A percentile compares a stretch with the other conserved stretches of the same genome.
Evolutionary conservation across 768 basidiomycete species (phyloP).

Genomic region (Crepidotus variabilis): DNA sequence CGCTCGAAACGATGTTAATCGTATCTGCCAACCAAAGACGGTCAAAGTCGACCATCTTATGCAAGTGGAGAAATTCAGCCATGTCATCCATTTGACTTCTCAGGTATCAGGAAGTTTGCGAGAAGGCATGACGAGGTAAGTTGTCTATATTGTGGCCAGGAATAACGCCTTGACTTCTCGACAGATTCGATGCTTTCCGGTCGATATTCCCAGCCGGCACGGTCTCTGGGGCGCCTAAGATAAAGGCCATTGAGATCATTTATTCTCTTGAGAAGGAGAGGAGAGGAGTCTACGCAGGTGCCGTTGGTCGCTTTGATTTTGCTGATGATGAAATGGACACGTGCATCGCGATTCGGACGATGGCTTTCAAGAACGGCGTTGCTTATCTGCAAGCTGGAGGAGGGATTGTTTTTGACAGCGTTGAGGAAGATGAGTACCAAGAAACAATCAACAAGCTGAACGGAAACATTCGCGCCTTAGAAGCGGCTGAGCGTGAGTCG

Average conservation of each 20-base stretch:
- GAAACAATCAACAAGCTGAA: conserved; percentile 95
- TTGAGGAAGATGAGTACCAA: conserved; percentile 94
- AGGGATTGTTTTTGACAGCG: conserved; percentile 95
- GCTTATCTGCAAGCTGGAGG: conserved; percentile 96
- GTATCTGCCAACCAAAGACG: conserved; percentile 91
- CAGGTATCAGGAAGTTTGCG: conserved; percentile 88
- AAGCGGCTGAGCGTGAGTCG: conserved; percentile 79
- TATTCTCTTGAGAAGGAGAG: conserved; percentile 83
- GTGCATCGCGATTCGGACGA: conserved; percentile 97
- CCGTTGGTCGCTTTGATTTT: conserved; percentile 97
- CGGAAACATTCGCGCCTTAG: conserved; percentile 82
- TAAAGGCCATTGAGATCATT: conserved; percentile 95
- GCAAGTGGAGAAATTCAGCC: conserved; percentile 92
- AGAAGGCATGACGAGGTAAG: conserved; percentile 76
- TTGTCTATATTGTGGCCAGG: not conserved
- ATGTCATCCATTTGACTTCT: conserved; percentile 96
- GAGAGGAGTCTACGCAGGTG: conserved; percentile 94
- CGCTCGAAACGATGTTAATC: conserved; percentile 97
- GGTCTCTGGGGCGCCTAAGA: conserved; percentile 97
- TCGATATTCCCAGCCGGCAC: conserved; percentile 99
- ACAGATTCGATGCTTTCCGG: conserved; percentile 95
- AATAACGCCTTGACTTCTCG: conserved; percentile 1
- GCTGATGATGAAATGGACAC: conserved; percentile 94
- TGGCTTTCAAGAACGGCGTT: conserved; percentile 91
- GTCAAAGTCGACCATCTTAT: conserved; percentile 96